Base-by-base conservation (phyloP, 345 rosid genomes). In the Corchorus olitorius region DNA sequence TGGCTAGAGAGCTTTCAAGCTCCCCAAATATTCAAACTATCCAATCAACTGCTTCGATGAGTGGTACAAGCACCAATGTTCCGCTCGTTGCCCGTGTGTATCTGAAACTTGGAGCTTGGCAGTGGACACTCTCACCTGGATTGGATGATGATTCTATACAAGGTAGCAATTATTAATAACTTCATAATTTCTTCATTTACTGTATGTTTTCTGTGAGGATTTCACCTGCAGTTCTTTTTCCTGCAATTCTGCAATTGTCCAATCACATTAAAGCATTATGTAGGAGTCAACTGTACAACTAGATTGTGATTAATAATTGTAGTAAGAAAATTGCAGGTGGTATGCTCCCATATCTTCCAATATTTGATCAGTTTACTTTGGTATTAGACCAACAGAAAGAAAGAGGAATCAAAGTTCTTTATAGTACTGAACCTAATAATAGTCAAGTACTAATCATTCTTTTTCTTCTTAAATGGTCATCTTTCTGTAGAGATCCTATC, bases 51-150 rank as follows among this genome's bases (percentile, higher is more conserved):
- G 84, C 88, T 78, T 83, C 82, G 56, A 77, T 83, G 72, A 83
- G 86, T 64, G 77, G 88, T 79, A 84, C 79, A 61, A 86, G 79
- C 81, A 53, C 87, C 61, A 89, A 85, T 83, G 89, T 82, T 63
- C 93, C 94, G 73, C 94, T 93, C 72, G 83, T 89, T 77, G 97
- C 98, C 75, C 97, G 97, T 75, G 94, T 93, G 35, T 91, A 92
- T 84, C 98, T 80, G 76, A 85, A 63, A 81, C 94, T 93, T 73
- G 99, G 99, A 80, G 82, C 80, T 52, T 96, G 99, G 98, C 90
- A 92, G 71, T 89, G 94, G 99, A 81, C 93, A 19, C 98, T 93
- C 79, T 90, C 88, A 77, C 87, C 99, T 50, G 98, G 92, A 73
- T 74, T 92, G 80, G 94, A 93, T 91, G 98, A 93, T 81, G 97